Evolutionary conservation across 2,329 filamentous ascomycete species (phyloP), one percentile per base, ranked within the genome.

Genomic region (Ophiocordyceps camponoti-saundersi): DNA sequence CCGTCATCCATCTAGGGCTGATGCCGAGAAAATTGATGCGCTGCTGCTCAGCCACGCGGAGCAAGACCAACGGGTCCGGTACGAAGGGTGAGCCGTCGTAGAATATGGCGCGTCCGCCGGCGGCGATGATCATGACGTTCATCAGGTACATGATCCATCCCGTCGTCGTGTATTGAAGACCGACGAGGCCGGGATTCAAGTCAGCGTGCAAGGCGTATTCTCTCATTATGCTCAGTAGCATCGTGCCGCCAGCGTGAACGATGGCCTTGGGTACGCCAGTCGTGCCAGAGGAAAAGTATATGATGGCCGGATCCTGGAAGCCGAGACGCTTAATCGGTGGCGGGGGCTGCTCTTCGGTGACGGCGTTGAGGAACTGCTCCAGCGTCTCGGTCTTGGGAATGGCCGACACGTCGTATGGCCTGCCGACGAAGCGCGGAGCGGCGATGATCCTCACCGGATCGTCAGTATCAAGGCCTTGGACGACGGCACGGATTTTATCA

Each of bases 131-230:
- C 20, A 70, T 67, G 0, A 85, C 67, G 36, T 72, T 74, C 3
- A 69, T 64, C 10, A 88, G 66, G 58, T 90, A 92, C 86, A 94
- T 93, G 63, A 94, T 92, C 86, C 86, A 93, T 0, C 84, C 82
- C 0, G 82, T 87, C 0, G 79, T 82, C 1, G 79, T 77, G 56
- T 72, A 77, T 59, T 78, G 73, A 48, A 78, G 53, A 1, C 61
- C 57, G 1, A 75, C 66, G 42, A 62, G 65, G n/a, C 62, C 56
- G 0, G 65, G 53, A 0, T 52, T 57, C 4, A 63, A 48, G 26
- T 66, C 63, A 44, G 72, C 67, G 55, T 77, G 72, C 23, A 77
- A 59, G 3, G 59, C 61, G 1, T 65, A 67, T 59, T 93, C 86
- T 57, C 89, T 76, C 50, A 53, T 56, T 15, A 56, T 54, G 51